A percentile compares a stretch with the other conserved stretches of the same genome.
Conservation (phyloP, 345 rosid species). For the Cochlearia excelsa region DNA sequence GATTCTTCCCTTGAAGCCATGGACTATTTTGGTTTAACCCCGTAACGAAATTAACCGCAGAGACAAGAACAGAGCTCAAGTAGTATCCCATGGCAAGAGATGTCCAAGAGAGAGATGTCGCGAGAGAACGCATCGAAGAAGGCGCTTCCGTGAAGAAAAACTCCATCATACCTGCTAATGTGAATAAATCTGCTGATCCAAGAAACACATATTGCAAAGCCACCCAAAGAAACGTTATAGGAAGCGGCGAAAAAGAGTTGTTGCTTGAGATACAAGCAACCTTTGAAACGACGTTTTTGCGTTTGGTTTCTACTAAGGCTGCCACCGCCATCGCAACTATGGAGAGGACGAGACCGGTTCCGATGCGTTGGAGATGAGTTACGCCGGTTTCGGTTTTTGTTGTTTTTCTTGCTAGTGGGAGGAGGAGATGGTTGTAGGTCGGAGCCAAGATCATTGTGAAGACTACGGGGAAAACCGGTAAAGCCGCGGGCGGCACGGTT, state of each 20-base stretch:
- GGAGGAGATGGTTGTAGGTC: slow-evolving; percentile 55
- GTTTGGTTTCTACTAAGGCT: slow-evolving; percentile 69
- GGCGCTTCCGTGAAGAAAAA: slow-evolving; percentile 92
- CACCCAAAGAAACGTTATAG: slow-evolving; percentile 84
- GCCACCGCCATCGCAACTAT: slow-evolving; percentile 77
- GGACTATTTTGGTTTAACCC: slow-evolving; percentile 40
- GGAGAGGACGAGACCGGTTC: slow-evolving; percentile 70
- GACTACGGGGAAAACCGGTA: slow-evolving; percentile 76
- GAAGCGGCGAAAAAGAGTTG: slow-evolving; percentile 51
- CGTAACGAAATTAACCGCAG: slow-evolving; percentile 52
- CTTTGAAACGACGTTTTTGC: slow-evolving; percentile 42
- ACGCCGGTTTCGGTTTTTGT: slow-evolving; percentile 70
- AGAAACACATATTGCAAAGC: slow-evolving; percentile 84
- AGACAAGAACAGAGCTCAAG: slow-evolving; percentile 73
- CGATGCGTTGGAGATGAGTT: slow-evolving; percentile 76
- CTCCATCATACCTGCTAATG: slow-evolving; percentile 89
- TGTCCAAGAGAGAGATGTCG: slow-evolving; percentile 91
- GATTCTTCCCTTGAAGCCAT: slow-evolving; percentile 72
- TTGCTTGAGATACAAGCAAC: slow-evolving; percentile 33
- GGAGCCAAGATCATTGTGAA: slow-evolving; percentile 83
- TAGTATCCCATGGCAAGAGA: slow-evolving; percentile 93
- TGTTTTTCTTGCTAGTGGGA: slow-evolving; percentile 58
- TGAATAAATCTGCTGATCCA: slow-evolving; percentile 95
- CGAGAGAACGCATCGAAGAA: slow-evolving; percentile 75
- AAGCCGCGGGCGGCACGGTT: slow-evolving; percentile 82